phyloP scores from a whole-genome alignment of 2,329 filamentous ascomycete species.

The Aschersonia sp. region DNA sequence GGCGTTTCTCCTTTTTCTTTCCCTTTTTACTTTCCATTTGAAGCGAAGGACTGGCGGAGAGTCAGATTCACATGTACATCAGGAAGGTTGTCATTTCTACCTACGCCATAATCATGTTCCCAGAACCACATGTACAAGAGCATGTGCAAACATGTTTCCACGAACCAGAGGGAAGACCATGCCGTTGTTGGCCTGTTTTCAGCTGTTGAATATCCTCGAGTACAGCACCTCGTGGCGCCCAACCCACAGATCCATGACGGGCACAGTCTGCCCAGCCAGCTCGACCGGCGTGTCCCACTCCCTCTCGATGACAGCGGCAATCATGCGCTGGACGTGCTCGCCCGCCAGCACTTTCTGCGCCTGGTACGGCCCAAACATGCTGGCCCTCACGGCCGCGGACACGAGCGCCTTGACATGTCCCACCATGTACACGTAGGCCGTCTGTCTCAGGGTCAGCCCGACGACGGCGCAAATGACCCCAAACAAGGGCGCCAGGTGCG shows the following conservation, averaged over 20 bases:
- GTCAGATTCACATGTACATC: too few relatives aligned
- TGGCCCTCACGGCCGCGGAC: constrained; percentile 62
- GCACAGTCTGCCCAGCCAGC: constrained; percentile 60
- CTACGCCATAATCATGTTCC: neutral
- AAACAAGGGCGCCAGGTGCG: constrained; percentile 57
- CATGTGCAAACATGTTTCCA: too few relatives aligned
- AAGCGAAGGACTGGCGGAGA: too few relatives aligned
- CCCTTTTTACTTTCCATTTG: constrained; percentile 4
- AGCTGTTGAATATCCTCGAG: constrained; percentile 79
- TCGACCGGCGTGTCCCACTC: constrained; percentile 46
- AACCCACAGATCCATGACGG: constrained; percentile 70
- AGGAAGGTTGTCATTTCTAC: neutral
- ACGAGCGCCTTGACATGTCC: constrained; percentile 63
- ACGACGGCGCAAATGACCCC: constrained; percentile 51
- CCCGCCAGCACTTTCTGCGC: constrained; percentile 59
- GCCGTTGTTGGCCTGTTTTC: constrained; percentile 6
- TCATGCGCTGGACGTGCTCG: constrained; percentile 37
- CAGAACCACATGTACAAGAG: too few relatives aligned
- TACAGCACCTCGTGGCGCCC: constrained; percentile 73
- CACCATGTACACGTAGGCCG: constrained; percentile 62
- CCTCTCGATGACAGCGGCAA: constrained; percentile 41
- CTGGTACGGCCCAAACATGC: constrained; percentile 68
- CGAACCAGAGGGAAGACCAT: too few relatives aligned
- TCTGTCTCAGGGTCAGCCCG: constrained; percentile 43
- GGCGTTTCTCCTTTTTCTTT: neutral